Base-by-base conservation (phyloP, 208 protist genomes). In the Acanthamoeba healyi region DNA sequence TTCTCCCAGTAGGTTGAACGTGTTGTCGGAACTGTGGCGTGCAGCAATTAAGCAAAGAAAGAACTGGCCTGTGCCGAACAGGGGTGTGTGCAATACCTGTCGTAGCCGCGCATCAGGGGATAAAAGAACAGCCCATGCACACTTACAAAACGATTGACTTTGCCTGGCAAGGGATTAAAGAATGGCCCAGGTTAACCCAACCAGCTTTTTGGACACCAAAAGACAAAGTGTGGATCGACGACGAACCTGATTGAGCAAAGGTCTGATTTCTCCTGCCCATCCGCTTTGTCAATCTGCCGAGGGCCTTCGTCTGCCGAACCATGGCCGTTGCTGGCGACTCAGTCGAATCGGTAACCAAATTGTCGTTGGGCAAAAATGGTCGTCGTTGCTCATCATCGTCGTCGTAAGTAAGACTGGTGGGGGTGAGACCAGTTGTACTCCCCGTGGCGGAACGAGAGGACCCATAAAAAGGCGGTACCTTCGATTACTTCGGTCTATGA, bases 111-210 rank as follows among this genome's bases (percentile, higher is more conserved):
- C 54, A 90, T 61, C 14, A 90, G 56, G 10, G 82, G 82, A 90
- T 90, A 90, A 29, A 90, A 61, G 82, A 90, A 90, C 14, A 90
- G 56, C 10, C 54, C 82, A 54, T 90, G 82, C 32, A 90, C 51
- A 26, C 24, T 14, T 22, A 90, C 54, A 29, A 90, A 90, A 34
- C 54, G 82, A 46, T 90, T 90, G 54, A 15, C 29, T 36, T 90
- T 90, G 44, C 56, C 82, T 70, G 26, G 26, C n/a, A n/a, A 74
- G 3, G 17, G 3, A 36, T 4, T 2, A 74, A 44, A 44, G 24
- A n/a, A n/a, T n/a, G n/a, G n/a, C n/a, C n/a, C n/a, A n/a, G n/a
- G n/a, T n/a, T n/a, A n/a, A n/a, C n/a, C n/a, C n/a, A n/a, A n/a
- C n/a, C n/a, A n/a, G n/a, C n/a, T n/a, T n/a, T n/a, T n/a, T n/a